Percentiles rank a stretch among this genome's conserved stretches.
These are phyloP conservation scores for Fusarium luffae DNA, from an alignment of 2,329 filamentous ascomycete species.

Conservation along the genomic window DNA sequence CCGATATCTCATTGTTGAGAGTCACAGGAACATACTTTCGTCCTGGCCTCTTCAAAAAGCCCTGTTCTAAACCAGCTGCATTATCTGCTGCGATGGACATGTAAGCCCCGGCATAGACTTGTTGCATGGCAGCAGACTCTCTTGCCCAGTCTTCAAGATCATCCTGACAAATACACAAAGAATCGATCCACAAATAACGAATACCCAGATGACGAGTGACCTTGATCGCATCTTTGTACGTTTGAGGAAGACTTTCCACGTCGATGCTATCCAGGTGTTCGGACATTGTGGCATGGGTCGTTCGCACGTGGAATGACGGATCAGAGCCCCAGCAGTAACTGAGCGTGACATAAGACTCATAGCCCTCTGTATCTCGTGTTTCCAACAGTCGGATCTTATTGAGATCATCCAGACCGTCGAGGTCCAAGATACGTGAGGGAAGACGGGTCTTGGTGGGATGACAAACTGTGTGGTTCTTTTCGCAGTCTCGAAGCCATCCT, in stretches of 20 bases:
- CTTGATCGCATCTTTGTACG: slow-evolving; percentile 24
- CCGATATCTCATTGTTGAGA: not conserved
- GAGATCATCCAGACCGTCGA: not conserved
- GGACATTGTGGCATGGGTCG: not conserved
- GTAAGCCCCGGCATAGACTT: slow-evolving; percentile 18
- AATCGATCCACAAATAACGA: slow-evolving; percentile 25
- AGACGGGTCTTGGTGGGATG: not conserved
- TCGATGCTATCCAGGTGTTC: not conserved
- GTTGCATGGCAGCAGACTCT: slow-evolving; percentile 21
- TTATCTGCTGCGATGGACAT: slow-evolving; percentile 11
- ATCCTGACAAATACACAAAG: slow-evolving; percentile 23
- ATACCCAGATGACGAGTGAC: slow-evolving; percentile 11
- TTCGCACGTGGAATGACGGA: not conserved
- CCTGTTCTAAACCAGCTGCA: not conserved
- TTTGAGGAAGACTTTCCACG: not conserved
- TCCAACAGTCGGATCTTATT: not conserved
- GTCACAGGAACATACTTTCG: not conserved
- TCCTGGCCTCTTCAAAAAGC: not conserved
- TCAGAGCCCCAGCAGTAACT: slow-evolving; percentile 27
- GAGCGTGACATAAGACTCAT: not conserved
- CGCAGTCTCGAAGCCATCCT: slow-evolving; percentile 6
- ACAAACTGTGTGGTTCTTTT: not conserved
- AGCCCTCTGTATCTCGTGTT: not conserved
- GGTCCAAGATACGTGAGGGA: slow-evolving; percentile 17
- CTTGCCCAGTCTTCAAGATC: slow-evolving; percentile 10